phyloP scores from a whole-genome alignment of 2,329 filamentous ascomycete genomes.

The Fusarium sp. region DNA sequence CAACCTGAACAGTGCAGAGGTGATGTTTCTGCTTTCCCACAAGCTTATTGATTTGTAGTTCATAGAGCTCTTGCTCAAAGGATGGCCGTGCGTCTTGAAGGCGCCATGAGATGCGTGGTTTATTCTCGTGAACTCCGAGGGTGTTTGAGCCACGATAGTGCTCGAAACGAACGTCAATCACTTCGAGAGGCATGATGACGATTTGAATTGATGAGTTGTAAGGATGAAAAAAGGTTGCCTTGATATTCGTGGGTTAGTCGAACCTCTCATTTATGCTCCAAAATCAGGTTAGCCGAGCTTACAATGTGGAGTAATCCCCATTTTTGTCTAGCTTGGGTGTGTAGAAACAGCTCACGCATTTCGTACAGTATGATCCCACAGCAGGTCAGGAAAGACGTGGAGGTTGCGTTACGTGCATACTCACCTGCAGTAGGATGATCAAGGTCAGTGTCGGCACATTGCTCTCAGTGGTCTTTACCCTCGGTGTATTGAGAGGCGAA shows the following conservation, averaged over 20 bases:
- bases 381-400: not conserved
- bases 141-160: conserved; percentile 32
- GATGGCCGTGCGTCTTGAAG: conserved; percentile 23
- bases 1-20: not conserved
- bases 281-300: not conserved
- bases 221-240: not conserved
- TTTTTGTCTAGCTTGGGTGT: not conserved
- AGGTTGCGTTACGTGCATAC: no score
- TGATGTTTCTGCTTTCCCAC: not conserved
- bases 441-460: not conserved
- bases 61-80: conserved; percentile 35
- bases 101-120: conserved; percentile 39
- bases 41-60: conserved; percentile 15
- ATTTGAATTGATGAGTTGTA: no score
- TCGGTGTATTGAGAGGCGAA: not conserved
- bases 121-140: conserved; percentile 32
- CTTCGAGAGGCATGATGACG: conserved; percentile 19
- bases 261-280: not conserved
- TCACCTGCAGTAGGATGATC: no score
- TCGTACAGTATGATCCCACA: rapidly evolving
- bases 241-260: no score
- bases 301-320: not conserved
- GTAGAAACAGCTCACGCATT: not conserved
- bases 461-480: not conserved
- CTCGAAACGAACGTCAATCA: conserved; percentile 33